A percentile compares a stretch with the other conserved stretches of the same genome.
Conservation (phyloP, 2,329 filamentous ascomycete genomes). For the Aspergillus bombycis region DNA sequence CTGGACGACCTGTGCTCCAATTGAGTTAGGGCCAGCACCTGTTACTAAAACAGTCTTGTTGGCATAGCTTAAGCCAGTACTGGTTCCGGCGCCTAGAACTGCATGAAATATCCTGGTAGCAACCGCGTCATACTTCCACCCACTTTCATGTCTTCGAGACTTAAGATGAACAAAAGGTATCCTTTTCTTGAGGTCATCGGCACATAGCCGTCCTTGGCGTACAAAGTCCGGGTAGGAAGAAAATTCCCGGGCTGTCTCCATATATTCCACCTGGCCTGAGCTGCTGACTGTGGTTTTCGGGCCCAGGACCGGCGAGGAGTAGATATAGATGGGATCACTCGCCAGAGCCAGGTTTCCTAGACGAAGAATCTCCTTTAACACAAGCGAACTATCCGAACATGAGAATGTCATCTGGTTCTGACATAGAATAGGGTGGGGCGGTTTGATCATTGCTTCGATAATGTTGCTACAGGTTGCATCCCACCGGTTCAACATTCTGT, state of each 20-base stretch:
- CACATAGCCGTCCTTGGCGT: background rate
- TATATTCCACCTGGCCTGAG: constrained; percentile 14
- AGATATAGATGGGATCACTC: constrained; percentile 16
- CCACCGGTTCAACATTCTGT: constrained; percentile 21
- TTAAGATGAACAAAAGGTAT: constrained; percentile 24
- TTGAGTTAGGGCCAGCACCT: constrained; percentile 42
- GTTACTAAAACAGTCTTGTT: constrained; percentile 40
- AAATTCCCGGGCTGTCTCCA: constrained; percentile 9
- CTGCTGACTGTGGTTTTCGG: constrained; percentile 14
- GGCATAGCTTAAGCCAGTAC: constrained; percentile 27
- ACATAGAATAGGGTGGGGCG: too few species aligned
- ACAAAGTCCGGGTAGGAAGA: constrained; percentile 13
- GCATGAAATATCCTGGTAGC: constrained; percentile 19
- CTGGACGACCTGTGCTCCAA: constrained; percentile 38
- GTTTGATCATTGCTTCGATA: constrained; percentile 5
- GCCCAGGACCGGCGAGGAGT: constrained; percentile 12
- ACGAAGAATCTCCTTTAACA: constrained; percentile 9
- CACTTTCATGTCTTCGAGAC: constrained; percentile 13
- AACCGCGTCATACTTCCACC: constrained; percentile 23
- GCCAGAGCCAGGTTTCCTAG: constrained; percentile 9
- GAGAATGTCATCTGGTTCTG: background rate
- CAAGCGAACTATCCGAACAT: background rate
- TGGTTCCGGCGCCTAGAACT: constrained; percentile 18
- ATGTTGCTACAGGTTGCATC: constrained; percentile 19
- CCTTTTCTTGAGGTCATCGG: background rate